Conservation (phyloP, 2,329 filamentous ascomycete genomes). For the Neonectria ditissima region DNA sequence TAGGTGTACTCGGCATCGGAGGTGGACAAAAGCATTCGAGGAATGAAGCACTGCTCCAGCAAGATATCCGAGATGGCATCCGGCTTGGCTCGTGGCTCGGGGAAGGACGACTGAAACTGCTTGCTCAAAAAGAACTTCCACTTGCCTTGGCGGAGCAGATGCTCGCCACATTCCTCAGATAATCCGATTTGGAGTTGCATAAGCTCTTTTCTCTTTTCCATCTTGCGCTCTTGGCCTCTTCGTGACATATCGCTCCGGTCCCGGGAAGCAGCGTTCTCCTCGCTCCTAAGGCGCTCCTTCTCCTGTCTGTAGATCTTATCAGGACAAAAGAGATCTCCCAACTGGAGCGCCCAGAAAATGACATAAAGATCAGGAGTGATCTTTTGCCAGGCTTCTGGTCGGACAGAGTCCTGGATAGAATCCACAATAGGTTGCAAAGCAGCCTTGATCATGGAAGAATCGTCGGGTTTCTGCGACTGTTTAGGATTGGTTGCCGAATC, state of each 20-base stretch:
- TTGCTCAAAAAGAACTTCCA: constrained; percentile 77
- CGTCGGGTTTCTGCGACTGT: constrained; percentile 50
- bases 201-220: constrained; percentile 74
- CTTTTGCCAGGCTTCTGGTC: constrained; percentile 73
- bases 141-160: constrained; percentile 74
- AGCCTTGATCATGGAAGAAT: constrained; percentile 47
- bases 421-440: constrained; percentile 78
- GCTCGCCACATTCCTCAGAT: constrained; percentile 78
- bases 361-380: constrained; percentile 86
- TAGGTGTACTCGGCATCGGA: constrained; percentile 91
- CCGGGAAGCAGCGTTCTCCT: constrained; percentile 74
- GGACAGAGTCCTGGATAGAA: constrained; percentile 71
- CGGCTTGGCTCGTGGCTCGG: constrained; percentile 70
- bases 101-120: constrained; percentile 85
- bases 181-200: constrained; percentile 77
- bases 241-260: constrained; percentile 80
- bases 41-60: constrained; percentile 92
- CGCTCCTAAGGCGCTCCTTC: constrained; percentile 74
- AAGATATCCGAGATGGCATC: constrained; percentile 79
- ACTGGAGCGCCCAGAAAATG: constrained; percentile 90
- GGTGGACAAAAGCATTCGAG: constrained; percentile 84
- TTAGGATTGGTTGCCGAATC: constrained; percentile 41
- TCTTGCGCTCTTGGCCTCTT: constrained; percentile 72
- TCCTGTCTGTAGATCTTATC: constrained; percentile 83
- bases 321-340: constrained; percentile 84